Evolutionary conservation across 495 filamentous ascomycete species (phyloP).

Genomic region (Tuber indicum): DNA sequence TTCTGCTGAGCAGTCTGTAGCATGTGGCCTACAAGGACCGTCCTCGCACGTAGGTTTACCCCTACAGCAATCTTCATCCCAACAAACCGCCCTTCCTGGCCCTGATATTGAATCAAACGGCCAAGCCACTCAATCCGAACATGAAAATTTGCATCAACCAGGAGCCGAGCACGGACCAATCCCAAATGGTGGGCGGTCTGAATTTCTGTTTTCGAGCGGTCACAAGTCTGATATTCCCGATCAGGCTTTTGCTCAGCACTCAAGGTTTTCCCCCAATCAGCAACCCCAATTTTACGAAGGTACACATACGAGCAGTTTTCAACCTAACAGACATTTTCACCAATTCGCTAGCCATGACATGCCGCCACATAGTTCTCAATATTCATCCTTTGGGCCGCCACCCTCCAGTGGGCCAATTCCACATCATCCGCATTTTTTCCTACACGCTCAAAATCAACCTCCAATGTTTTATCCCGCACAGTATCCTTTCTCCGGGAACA

Average conservation of each 20-base stretch:
- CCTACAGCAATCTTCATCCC: background rate
- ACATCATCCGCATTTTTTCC: slow-evolving; percentile 24
- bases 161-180: background rate
- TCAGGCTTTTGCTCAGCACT: slow-evolving; percentile 15
- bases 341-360: slow-evolving; percentile 20
- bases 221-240: background rate
- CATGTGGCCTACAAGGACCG: background rate
- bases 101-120: background rate
- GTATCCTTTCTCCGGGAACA: slow-evolving; percentile 26
- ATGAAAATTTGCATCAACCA: background rate
- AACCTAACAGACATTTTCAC: slow-evolving; percentile 23
- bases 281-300: slow-evolving; percentile 29
- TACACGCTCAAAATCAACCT: slow-evolving; percentile 5
- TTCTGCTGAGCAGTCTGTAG: background rate
- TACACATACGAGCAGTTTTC: slow-evolving; percentile 23
- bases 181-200: background rate
- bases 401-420: slow-evolving; percentile 13
- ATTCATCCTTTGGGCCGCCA: slow-evolving; percentile 26
- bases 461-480: slow-evolving; percentile 14
- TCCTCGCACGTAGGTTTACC: background rate
- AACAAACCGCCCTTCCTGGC: background rate
- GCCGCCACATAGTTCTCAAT: slow-evolving; percentile 16
- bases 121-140: background rate
- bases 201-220: background rate
- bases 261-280: slow-evolving; percentile 27